These are phyloP conservation scores for Emmonsia crescens DNA, from an alignment of 2,329 filamentous ascomycete species.

Conservation along the genomic window DNA sequence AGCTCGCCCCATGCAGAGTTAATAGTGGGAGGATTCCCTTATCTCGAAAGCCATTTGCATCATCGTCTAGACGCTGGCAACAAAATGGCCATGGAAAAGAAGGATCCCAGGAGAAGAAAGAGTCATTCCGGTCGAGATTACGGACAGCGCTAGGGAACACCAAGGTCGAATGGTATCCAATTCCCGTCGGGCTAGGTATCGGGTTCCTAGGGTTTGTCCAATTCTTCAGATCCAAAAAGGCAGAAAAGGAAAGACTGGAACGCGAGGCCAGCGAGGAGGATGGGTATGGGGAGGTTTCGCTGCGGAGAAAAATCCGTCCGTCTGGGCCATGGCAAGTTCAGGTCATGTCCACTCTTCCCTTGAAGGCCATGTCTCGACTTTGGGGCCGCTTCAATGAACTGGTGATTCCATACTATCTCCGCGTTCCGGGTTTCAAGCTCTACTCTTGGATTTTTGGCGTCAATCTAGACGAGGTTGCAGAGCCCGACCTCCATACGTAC, in stretches of 20 bases:
- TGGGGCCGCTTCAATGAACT: slow-evolving; percentile 92
- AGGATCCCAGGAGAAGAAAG: slow-evolving; percentile 28
- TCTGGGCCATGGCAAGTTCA: slow-evolving; percentile 89
- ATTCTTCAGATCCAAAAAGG: slow-evolving; percentile 60
- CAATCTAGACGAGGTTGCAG: slow-evolving; percentile 73
- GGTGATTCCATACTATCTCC: slow-evolving; percentile 74
- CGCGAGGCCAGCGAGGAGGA: slow-evolving; percentile 36
- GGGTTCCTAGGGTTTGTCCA: slow-evolving; percentile 74
- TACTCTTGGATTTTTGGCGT: slow-evolving; percentile 91
- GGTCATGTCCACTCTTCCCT: slow-evolving; percentile 82
- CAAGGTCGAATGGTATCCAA: slow-evolving; percentile 77
- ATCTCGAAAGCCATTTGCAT: slow-evolving; percentile 21
- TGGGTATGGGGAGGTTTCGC: slow-evolving; percentile 32
- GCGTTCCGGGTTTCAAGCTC: slow-evolving; percentile 80
- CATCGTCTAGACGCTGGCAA: slow-evolving; percentile 33
- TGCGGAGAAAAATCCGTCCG: slow-evolving; percentile 57
- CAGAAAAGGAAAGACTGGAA: slow-evolving; percentile 39
- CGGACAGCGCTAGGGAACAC: slow-evolving; percentile 50
- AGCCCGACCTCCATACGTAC: slow-evolving; percentile 79
- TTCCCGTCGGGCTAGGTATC: slow-evolving; percentile 76
- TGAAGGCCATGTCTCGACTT: slow-evolving; percentile 79
- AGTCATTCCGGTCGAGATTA: slow-evolving; percentile 48
- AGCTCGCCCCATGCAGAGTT: slow-evolving; percentile 2
- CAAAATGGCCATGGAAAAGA: slow-evolving; percentile 26
- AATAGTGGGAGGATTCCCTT: slow-evolving; percentile 5